Conservation (phyloP, 371 early-diverging fungal species). For the Nematocida sp. region DNA sequence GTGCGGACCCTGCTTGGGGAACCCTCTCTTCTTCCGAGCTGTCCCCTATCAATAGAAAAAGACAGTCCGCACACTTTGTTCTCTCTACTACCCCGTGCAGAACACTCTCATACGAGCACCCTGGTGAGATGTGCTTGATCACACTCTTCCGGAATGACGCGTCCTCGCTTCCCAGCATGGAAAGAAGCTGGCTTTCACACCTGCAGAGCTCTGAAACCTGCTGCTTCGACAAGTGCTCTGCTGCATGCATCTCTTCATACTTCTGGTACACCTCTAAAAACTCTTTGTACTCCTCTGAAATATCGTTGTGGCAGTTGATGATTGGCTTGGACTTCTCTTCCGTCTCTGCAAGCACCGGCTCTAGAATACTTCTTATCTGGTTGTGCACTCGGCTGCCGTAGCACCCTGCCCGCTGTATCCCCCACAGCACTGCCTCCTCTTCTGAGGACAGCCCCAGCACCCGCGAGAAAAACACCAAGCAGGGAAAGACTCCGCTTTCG, state of each 20-base stretch:
- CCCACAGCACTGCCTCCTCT: not conserved
- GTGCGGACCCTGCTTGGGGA: not conserved
- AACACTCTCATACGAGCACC: constrained; percentile 11
- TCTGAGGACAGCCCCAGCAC: not conserved
- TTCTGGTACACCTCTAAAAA: not conserved
- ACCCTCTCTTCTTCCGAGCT: not conserved
- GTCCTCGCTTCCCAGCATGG: constrained; percentile 16
- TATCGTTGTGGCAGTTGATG: too few relatives aligned
- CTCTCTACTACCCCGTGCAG: not conserved
- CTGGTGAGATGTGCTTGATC: not conserved
- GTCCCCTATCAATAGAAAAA: not conserved
- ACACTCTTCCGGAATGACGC: not conserved
- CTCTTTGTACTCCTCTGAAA: too few relatives aligned
- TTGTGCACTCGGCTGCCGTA: too few relatives aligned
- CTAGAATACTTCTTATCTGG: too few relatives aligned
- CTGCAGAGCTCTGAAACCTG: not conserved
- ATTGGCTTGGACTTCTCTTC: too few relatives aligned
- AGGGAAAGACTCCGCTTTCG: constrained; percentile 15
- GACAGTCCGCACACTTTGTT: not conserved
- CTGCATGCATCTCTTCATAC: not conserved
- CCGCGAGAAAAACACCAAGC: constrained; percentile 37
- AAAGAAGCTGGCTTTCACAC: not conserved
- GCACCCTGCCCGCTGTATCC: too few relatives aligned
- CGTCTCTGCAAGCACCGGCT: too few relatives aligned
- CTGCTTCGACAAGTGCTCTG: not conserved